Conservation (phyloP, 1,284 basidiomycete genomes). For the Ganoderma meredithae region DNA sequence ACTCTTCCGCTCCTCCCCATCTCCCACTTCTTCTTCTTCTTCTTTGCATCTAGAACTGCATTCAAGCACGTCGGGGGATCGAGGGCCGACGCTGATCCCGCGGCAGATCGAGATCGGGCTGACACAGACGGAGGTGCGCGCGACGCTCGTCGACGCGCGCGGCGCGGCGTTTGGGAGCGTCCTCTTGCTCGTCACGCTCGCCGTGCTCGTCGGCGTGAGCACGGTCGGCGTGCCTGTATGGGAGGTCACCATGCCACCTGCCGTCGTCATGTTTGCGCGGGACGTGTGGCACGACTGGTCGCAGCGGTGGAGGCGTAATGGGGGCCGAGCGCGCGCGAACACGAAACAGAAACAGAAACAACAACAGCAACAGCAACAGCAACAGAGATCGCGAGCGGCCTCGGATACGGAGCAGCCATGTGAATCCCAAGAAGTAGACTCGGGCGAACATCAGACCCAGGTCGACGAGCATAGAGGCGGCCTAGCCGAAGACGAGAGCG, state of each 20-base stretch:
- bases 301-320: slow-evolving; percentile 1
- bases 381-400: neutral
- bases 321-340: neutral
- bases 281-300: slow-evolving; percentile 45
- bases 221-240: slow-evolving; percentile 63
- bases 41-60: no score
- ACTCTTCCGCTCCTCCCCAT: slow-evolving; percentile 55
- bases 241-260: slow-evolving; percentile 91
- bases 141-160: slow-evolving; percentile 48
- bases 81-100: slow-evolving; percentile 55
- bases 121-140: slow-evolving; percentile 35
- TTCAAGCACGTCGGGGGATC: neutral
- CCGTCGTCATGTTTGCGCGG: slow-evolving; percentile 51
- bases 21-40: no score
- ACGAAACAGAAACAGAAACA: neutral
- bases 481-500: neutral
- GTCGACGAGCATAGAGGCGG: no score
- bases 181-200: slow-evolving; percentile 58
- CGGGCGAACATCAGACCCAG: no score
- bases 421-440: neutral
- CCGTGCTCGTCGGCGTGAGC: slow-evolving; percentile 63
- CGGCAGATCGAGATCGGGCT: slow-evolving; percentile 53
- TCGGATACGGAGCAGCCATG: neutral
- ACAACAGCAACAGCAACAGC: neutral
- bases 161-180: slow-evolving; percentile 48